Conservation (phyloP, 352 stramenopile genomes). For the Thraustotheca clavata region DNA sequence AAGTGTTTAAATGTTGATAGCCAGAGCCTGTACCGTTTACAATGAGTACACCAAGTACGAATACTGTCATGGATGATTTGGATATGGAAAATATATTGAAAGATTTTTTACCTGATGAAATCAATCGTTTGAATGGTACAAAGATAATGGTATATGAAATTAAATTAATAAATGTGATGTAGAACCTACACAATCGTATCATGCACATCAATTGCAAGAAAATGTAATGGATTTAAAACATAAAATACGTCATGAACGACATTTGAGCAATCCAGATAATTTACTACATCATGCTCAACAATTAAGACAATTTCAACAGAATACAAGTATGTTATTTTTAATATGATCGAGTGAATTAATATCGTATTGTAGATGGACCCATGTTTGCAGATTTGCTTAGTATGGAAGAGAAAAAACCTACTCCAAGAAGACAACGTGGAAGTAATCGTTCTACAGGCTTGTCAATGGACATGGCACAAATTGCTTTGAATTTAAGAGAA, state of each 20-base stretch:
- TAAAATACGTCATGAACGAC: slow-evolving; percentile 17
- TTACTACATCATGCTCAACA: slow-evolving; percentile 17
- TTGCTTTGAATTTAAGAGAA: slow-evolving; percentile 52
- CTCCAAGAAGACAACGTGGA: not conserved
- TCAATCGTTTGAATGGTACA: not conserved
- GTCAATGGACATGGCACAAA: slow-evolving; percentile 77
- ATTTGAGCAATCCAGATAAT: slow-evolving; percentile 18
- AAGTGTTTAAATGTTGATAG: not conserved
- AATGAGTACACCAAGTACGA: not conserved
- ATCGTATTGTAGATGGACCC: not conserved
- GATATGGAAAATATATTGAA: slow-evolving; percentile 15
- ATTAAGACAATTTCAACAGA: slow-evolving; percentile 4
- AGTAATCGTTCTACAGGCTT: slow-evolving; percentile 47
- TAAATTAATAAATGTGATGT: not conserved
- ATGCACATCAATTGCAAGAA: slow-evolving; percentile 17
- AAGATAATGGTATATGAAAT: not conserved
- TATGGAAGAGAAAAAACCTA: slow-evolving; percentile 4
- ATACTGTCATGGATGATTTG: not conserved
- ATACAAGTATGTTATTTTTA: not conserved
- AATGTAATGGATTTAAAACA: slow-evolving; percentile 18
- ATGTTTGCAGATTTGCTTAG: not conserved
- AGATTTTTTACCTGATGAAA: slow-evolving; percentile 2
- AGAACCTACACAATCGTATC: slow-evolving; percentile 8
- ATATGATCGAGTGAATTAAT: not conserved
- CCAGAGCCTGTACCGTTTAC: slow-evolving; percentile 7